Conservation (phyloP, 352 stramenopile species). For the Globisporangium nodosum region DNA sequence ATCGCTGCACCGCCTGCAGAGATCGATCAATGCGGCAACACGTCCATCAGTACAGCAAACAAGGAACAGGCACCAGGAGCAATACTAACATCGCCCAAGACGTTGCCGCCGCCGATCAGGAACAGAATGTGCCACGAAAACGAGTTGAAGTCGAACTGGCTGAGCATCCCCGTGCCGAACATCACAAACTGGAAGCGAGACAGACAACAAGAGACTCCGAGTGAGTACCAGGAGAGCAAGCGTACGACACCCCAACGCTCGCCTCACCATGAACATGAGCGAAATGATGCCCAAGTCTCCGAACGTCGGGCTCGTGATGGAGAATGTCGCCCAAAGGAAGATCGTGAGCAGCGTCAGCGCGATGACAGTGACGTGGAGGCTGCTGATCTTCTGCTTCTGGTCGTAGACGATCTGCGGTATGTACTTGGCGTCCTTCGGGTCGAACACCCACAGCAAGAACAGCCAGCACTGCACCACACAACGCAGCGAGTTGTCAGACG, state of each 20-base stretch:
- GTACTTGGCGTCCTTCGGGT: constrained; percentile 83
- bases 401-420: constrained; percentile 92
- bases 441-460: constrained; percentile 82
- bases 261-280: constrained; percentile 84
- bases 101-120: constrained; percentile 89
- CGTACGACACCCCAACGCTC: neutral
- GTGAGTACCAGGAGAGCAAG: neutral
- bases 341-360: constrained; percentile 89
- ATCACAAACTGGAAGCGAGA: constrained; percentile 59
- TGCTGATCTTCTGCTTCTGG: constrained; percentile 87
- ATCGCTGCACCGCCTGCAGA: constrained; percentile 70
- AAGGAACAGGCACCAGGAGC: neutral
- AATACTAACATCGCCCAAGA: constrained; percentile 84
- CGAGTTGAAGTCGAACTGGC: constrained; percentile 92
- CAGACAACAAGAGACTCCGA: neutral
- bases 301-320: constrained; percentile 81
- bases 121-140: constrained; percentile 94
- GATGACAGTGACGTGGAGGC: constrained; percentile 85
- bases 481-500: neutral
- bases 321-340: constrained; percentile 87
- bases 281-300: constrained; percentile 90
- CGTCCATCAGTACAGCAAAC: neutral
- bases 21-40: neutral
- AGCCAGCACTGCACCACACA: constrained; percentile 68
- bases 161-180: constrained; percentile 87